These are phyloP conservation scores for Eimeria praecox DNA, from an alignment of 169 alveolate species.

Conservation along the genomic window DNA sequence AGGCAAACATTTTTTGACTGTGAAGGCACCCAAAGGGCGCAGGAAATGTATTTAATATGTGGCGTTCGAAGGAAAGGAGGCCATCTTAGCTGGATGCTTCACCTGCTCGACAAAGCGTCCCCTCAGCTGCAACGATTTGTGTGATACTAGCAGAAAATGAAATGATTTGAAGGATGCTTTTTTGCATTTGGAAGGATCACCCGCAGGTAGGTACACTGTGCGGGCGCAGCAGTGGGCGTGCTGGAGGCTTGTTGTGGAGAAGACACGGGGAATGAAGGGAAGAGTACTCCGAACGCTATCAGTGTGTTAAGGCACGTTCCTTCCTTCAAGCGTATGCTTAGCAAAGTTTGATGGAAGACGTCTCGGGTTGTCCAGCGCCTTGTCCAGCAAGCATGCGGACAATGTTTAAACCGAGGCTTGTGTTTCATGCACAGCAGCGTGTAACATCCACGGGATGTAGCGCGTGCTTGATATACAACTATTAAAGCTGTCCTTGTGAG, in stretches of 20 bases:
- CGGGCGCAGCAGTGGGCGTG: neutral
- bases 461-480: neutral
- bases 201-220: neutral
- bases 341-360: neutral
- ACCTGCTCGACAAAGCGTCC: neutral
- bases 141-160: neutral
- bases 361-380: neutral
- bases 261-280: neutral
- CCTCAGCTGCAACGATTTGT: neutral
- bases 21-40: neutral
- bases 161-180: neutral
- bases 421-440: too few relatives aligned
- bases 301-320: neutral
- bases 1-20: neutral
- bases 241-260: neutral
- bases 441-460: neutral
- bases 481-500: neutral
- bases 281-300: neutral
- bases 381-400: too few relatives aligned
- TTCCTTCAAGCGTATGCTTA: neutral
- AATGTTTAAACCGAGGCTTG: too few relatives aligned
- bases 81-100: neutral
- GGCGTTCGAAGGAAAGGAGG: neutral
- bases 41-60: too few relatives aligned
- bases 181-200: neutral